phyloP scores from a whole-genome alignment of 1,284 basidiomycete genomes.

The Leccinum subrobustum region DNA sequence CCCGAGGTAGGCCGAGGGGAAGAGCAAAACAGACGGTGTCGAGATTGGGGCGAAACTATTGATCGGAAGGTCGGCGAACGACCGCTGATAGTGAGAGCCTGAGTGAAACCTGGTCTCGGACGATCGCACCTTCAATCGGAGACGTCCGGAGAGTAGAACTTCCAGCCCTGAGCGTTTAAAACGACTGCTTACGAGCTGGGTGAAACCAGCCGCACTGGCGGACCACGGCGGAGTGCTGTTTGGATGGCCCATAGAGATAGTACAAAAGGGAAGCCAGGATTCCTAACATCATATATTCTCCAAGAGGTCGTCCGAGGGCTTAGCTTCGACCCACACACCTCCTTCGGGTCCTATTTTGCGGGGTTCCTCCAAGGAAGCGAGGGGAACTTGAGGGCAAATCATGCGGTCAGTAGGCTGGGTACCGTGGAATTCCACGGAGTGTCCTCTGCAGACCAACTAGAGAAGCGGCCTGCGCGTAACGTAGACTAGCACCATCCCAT shows the following conservation, averaged over 20 bases:
- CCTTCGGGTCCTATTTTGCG: constrained; percentile 22
- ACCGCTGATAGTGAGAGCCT: constrained; percentile 11
- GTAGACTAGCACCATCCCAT: constrained; percentile 4
- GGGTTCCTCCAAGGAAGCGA: constrained; percentile 20
- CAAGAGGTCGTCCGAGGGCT: constrained; percentile 9
- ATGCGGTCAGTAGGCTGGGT: constrained; percentile 10
- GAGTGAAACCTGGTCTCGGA: constrained; percentile 14
- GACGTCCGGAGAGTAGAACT: not conserved
- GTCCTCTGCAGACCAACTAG: constrained; percentile 4
- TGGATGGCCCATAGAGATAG: constrained; percentile 5
- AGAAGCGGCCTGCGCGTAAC: constrained; percentile 3
- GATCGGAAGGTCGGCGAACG: constrained; percentile 10
- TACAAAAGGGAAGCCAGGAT: constrained; percentile 4
- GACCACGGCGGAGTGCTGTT: not conserved
- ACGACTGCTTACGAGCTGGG: not conserved
- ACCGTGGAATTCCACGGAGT: constrained; percentile 27
- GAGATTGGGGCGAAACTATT: constrained; percentile 1
- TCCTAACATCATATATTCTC: constrained; percentile 6
- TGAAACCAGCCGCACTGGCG: constrained; percentile 13
- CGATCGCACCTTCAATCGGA: not conserved
- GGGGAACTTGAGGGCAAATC: constrained; percentile 11
- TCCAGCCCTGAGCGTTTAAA: not conserved
- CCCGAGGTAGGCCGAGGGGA: not conserved
- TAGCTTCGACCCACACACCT: constrained; percentile 22
- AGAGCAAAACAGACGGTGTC: not conserved